These are phyloP conservation scores for Fusarium virguliforme DNA, from an alignment of 2,329 filamentous ascomycete species.

Conservation along the genomic window DNA sequence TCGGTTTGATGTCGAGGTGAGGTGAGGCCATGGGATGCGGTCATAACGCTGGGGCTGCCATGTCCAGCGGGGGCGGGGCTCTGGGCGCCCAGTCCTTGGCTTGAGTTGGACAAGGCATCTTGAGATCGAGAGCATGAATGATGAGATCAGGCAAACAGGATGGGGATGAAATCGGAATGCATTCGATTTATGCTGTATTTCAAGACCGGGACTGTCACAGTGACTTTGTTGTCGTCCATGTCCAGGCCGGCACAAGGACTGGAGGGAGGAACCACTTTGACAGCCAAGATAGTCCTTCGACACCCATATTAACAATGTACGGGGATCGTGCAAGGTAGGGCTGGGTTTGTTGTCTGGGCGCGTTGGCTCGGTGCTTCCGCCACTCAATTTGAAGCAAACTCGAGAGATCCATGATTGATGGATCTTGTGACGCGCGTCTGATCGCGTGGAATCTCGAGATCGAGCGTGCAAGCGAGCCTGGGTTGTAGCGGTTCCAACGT, in stretches of 20 bases:
- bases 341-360: too few relatives aligned
- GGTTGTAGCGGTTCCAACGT: background rate
- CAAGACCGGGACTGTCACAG: background rate
- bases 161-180: background rate
- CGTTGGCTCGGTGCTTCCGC: too few relatives aligned
- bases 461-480: background rate
- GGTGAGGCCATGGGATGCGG: constrained; percentile 20
- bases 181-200: background rate
- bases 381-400: too few relatives aligned
- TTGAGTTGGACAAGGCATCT: background rate
- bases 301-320: too few relatives aligned
- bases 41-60: constrained; percentile 13
- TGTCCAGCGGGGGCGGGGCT: constrained; percentile 41
- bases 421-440: constrained; percentile 10
- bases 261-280: too few relatives aligned
- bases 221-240: background rate
- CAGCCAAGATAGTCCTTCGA: too few relatives aligned
- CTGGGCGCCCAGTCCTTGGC: constrained; percentile 27
- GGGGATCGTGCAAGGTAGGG: too few relatives aligned
- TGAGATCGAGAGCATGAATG: background rate
- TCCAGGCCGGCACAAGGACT: background rate
- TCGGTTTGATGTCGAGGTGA: constrained; percentile 11
- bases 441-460: constrained; percentile 8
- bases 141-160: background rate
- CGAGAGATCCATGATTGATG: background rate